phyloP scores from a whole-genome alignment of 352 stramenopile genomes.

The Globisporangium solare region DNA sequence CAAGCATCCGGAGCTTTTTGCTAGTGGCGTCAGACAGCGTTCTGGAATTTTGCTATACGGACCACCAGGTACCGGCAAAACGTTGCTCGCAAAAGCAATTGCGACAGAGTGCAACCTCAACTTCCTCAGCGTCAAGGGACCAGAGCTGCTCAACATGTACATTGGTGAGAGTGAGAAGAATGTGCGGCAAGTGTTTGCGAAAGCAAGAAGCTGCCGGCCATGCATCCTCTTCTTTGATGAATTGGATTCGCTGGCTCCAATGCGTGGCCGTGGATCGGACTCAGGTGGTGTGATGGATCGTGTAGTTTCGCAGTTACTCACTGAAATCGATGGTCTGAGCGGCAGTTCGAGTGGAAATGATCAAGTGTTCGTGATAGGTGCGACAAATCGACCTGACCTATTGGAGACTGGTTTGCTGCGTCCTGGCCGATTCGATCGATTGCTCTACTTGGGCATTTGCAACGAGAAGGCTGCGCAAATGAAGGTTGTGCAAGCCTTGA shows the following conservation, averaged over 20 bases:
- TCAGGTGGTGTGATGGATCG: conserved; percentile 94
- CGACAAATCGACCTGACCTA: conserved; percentile 96
- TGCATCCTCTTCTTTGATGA: conserved; percentile 95
- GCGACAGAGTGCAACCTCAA: conserved; percentile 95
- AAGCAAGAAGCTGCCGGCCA: conserved; percentile 68
- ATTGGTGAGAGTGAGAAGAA: conserved; percentile 97
- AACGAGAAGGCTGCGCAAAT: conserved; percentile 63
- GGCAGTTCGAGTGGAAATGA: conserved; percentile 43
- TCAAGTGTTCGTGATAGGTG: conserved; percentile 94
- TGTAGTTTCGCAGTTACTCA: conserved; percentile 94
- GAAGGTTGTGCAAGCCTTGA: conserved; percentile 83
- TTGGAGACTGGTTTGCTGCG: conserved; percentile 94
- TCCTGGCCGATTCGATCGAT: conserved; percentile 86
- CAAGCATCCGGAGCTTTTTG: conserved; percentile 81
- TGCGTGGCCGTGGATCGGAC: conserved; percentile 86
- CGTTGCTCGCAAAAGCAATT: conserved; percentile 93
- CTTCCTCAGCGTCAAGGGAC: conserved; percentile 95
- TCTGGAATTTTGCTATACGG: conserved; percentile 83
- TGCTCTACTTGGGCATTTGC: conserved; percentile 83
- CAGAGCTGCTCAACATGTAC: conserved; percentile 97
- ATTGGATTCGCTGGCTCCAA: conserved; percentile 85
- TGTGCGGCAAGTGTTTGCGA: conserved; percentile 92
- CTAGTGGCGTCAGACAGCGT: conserved; percentile 65
- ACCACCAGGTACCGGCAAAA: conserved; percentile 91
- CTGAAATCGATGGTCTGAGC: conserved; percentile 91